phyloP scores from a whole-genome alignment of 1,284 basidiomycete species.

The Cryptococcus depauperatus region DNA sequence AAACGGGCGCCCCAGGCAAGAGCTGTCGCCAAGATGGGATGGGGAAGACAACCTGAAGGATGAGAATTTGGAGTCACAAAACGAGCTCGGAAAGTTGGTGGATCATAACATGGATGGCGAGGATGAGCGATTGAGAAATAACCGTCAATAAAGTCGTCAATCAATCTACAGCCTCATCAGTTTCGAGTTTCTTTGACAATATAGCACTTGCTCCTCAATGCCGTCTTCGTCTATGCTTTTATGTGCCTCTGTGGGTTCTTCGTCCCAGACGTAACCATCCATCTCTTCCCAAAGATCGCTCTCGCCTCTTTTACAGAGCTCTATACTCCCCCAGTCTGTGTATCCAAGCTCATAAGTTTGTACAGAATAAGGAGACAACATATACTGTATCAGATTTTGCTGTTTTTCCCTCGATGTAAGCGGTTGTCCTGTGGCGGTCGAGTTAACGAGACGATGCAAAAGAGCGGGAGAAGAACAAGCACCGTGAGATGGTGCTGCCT shows the following conservation, averaged over 20 bases:
- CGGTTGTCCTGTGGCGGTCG: not conserved
- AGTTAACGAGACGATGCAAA: not conserved
- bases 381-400: slow-evolving; percentile 33
- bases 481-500: slow-evolving; percentile 5
- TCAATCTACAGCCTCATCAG: slow-evolving; percentile 54
- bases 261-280: slow-evolving; percentile 28
- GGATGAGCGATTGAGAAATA: slow-evolving; percentile 65
- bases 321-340: slow-evolving; percentile 31
- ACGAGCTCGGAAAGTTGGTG: slow-evolving; percentile 59
- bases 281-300: slow-evolving; percentile 36
- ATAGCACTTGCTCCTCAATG: slow-evolving; percentile 20
- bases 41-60: slow-evolving; percentile 51
- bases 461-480: not conserved
- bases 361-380: slow-evolving; percentile 38
- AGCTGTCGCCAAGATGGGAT: slow-evolving; percentile 73
- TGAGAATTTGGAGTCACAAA: slow-evolving; percentile 31
- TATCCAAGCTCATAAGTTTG: slow-evolving; percentile 31
- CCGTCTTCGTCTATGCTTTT: slow-evolving; percentile 19
- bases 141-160: slow-evolving; percentile 77
- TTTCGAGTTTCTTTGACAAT: not conserved
- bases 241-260: slow-evolving; percentile 30
- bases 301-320: slow-evolving; percentile 16
- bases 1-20: slow-evolving; percentile 89
- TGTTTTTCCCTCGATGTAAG: slow-evolving; percentile 16
- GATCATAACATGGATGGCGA: slow-evolving; percentile 70